Base-by-base conservation (phyloP, 768 basidiomycete species). In the Naganishia antarctica region DNA sequence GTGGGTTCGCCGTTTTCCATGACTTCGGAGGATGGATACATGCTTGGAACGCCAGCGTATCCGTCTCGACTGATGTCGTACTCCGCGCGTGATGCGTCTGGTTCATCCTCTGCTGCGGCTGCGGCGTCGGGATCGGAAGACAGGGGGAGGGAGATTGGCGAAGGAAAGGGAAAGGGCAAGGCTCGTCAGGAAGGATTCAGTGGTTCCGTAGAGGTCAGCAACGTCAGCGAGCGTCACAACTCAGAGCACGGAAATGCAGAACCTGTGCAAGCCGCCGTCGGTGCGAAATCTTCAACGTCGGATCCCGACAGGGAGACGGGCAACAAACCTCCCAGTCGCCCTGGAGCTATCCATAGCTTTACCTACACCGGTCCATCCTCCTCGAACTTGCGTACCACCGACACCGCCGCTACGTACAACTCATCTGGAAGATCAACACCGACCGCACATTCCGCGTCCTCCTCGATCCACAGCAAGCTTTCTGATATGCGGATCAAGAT, bases 1-100 rank as follows among this genome's bases (percentile, higher is more conserved):
- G 53, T 57, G 21, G 53, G 53, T 32, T 57, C 53, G 53, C 53
- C 53, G 25, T 26, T 57, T 25, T 57, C 53, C 12, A 37, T 57
- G 18, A 41, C 13, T 37, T 57, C 53, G 21, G 53, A 57, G 11
- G 53, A 57, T 23, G 31, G 23, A 26, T 57, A 40, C 26, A 57
- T 57, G 34, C 34, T 57, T 21, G 53, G 53, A 3, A 57, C 53
- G n/a, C 53, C 53, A 2, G 6, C 32, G n/a, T 31, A 28, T 11
- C 23, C 37, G 25, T 26, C 23, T 28, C 50, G 32, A 1, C 32
- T 31, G 11, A 21, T 32, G 13, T 12, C 50, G 12, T 34, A 8
- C n/a, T n/a, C 50, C 28, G n/a, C 31, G 13, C 34, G 25, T 12
- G 9, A 32, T 16, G 37, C 37, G 5, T 25, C 23, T 12, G 2